Evolutionary conservation across 345 rosid species (phyloP), one percentile per base, ranked within the genome.

Genomic region (Citrus unshiu): DNA sequence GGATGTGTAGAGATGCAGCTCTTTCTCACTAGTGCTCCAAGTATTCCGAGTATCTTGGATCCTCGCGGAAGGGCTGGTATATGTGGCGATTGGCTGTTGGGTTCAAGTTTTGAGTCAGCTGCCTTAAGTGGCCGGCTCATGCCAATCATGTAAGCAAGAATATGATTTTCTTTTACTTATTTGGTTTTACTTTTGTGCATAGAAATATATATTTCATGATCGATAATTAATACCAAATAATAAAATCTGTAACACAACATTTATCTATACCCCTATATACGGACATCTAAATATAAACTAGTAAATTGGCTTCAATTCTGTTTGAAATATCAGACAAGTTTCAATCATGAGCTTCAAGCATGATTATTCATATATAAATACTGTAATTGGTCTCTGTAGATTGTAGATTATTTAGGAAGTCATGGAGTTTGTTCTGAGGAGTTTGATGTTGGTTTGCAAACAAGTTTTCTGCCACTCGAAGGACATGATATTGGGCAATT

Each of bases 81-180:
- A 62, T 93, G 99, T 32, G 99, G 99, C 22, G 99, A 93, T 66
- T 93, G 99, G 99, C 87, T 93, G 66, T 79, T 91, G 35, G 98
- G 97, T 67, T 93, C 98, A 58, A 95, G 84, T 84, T 7, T 92
- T 43, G 98, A 93, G 87, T 93, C 92, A 1, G 98, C 99, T 63
- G 14, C 49, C 14, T 40, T 40, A 64, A 95, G 97, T 16, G 97
- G 99, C 84, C 83, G 81, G 87, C 99, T 56, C 88, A 92, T 16
- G 98, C 87, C 27, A 84, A 90, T 81, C 98, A 95, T 43, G 97
- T 92, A 76, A 68, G 93, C 76, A 6, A 49, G 24, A 5, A 14
- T 69, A 32, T 29, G 19, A n/a, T 10, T 9, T 27, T 10, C 35
- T 4, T 27, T 58, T 29, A 49, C 63, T 40, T 73, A 4, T 54